Percentiles rank a stretch among this genome's conserved stretches.
phyloP scores from a whole-genome alignment of 2,329 filamentous ascomycete species.

The Ophiostoma perfectum region DNA sequence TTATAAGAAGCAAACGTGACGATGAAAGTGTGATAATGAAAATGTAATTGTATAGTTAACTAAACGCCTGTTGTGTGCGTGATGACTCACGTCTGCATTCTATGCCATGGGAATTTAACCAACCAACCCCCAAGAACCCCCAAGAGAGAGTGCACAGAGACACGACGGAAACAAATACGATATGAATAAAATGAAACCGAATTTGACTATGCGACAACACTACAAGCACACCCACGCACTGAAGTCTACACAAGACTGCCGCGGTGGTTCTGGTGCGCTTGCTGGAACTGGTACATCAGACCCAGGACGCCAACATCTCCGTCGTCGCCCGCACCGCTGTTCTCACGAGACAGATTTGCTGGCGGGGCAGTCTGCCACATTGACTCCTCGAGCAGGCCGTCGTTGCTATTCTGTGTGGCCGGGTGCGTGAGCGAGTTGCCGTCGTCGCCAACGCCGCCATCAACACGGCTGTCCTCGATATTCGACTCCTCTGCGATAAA shows the following conservation, averaged over 20 bases:
- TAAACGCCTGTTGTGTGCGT: not conserved
- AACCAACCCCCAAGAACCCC: not conserved
- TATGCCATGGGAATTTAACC: conserved; percentile 2
- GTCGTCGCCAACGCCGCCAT: conserved; percentile 34
- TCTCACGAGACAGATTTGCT: conserved; percentile 47
- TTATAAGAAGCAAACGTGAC: not conserved
- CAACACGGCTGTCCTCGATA: conserved; percentile 35
- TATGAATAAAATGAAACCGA: not conserved
- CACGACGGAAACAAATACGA: not conserved
- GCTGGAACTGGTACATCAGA: conserved; percentile 54
- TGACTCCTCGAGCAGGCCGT: conserved; percentile 51
- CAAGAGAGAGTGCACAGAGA: no score
- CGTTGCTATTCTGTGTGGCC: conserved; percentile 36
- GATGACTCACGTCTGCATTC: not conserved
- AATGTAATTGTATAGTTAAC: not conserved
- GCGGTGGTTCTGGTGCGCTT: conserved; percentile 49
- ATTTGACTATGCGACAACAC: not conserved
- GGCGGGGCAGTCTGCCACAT: conserved; percentile 55
- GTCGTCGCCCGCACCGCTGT: conserved; percentile 44
- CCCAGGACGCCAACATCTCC: conserved; percentile 52
- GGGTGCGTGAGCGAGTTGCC: conserved; percentile 22
- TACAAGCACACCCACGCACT: not conserved
- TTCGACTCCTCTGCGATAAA: conserved; percentile 52
- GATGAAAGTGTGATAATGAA: not conserved
- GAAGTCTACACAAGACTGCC: not conserved